phyloP scores from a whole-genome alignment of 1,284 basidiomycete species.

The Ceratorhiza oryzae-sativae region DNA sequence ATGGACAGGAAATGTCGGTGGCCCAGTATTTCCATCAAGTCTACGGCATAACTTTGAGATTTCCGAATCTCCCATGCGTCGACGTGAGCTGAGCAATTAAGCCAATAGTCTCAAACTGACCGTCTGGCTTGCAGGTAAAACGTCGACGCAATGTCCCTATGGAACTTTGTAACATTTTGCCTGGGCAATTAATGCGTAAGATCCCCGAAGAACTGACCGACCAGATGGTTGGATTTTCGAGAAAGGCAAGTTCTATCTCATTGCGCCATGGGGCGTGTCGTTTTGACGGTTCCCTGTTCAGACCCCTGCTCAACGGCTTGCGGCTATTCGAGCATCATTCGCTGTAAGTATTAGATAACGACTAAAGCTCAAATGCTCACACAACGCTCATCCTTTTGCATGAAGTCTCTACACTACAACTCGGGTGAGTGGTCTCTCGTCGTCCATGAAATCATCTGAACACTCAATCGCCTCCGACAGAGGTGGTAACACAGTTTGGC shows the following conservation, averaged over 20 bases:
- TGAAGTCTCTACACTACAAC: conserved; percentile 18
- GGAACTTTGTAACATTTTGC: conserved; percentile 68
- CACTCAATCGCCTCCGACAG: not conserved
- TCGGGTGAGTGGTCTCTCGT: not conserved
- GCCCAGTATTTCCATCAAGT: conserved; percentile 33
- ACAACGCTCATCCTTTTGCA: not conserved
- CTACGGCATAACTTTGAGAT: conserved; percentile 12
- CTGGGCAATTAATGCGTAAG: conserved; percentile 77
- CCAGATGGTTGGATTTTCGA: conserved; percentile 72
- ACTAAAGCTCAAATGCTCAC: not conserved
- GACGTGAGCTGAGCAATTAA: conserved; percentile 16
- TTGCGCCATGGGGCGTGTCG: too few species aligned
- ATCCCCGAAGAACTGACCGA: conserved; percentile 71
- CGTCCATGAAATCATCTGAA: not conserved
- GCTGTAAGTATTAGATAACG: conserved; percentile 1
- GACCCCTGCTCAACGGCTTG: conserved; percentile 39
- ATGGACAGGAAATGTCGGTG: conserved; percentile 37
- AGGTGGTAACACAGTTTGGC: conserved; percentile 9
- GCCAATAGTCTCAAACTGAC: not conserved
- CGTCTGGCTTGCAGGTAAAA: not conserved
- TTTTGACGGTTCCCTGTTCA: not conserved
- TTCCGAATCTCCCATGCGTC: conserved; percentile 36
- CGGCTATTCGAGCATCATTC: conserved; percentile 35
- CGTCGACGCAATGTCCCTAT: conserved; percentile 57
- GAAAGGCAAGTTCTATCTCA: not conserved